phyloP scores from a whole-genome alignment of 2,329 filamentous ascomycete species.

The Dactylellina drechsleri region DNA sequence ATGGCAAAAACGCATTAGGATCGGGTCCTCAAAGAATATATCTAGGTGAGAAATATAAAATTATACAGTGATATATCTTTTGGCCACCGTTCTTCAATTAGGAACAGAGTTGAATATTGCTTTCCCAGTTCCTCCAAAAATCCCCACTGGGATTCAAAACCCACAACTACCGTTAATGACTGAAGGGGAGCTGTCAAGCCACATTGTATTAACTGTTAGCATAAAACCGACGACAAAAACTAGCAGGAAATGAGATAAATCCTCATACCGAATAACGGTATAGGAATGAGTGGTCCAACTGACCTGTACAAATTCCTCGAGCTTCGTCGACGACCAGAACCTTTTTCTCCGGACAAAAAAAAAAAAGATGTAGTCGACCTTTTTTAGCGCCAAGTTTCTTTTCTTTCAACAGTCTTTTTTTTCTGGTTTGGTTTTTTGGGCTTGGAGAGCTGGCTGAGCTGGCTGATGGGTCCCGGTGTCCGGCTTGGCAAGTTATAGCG shows the following conservation, averaged over 20 bases:
- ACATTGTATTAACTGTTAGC: not conserved
- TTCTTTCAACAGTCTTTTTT: conserved; percentile 11
- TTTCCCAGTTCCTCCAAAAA: conserved; percentile 1
- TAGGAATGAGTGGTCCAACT: not conserved
- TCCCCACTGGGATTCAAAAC: not conserved
- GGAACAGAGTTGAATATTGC: not conserved
- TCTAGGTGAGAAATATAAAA: not conserved
- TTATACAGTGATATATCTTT: conserved; percentile 1
- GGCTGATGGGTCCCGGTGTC: conserved; percentile 37
- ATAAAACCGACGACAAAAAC: not conserved
- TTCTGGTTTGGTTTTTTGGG: conserved; percentile 13
- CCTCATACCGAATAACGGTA: conserved; percentile 3
- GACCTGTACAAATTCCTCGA: conserved; percentile 22
- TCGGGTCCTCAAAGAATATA: not conserved
- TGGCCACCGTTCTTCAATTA: conserved; percentile 12
- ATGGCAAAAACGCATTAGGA: not conserved
- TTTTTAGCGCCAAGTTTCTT: not conserved
- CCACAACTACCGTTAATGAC: conserved; percentile 3
- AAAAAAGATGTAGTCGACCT: conserved; percentile 10
- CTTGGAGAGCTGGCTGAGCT: conserved; percentile 21
- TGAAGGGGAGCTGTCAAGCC: conserved; percentile 5
- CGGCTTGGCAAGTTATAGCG: conserved; percentile 33
- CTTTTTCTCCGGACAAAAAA: not conserved
- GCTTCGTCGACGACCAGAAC: not conserved
- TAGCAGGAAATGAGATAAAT: not conserved